These are phyloP conservation scores for Gautieria morchelliformis DNA, from an alignment of 768 basidiomycete genomes.

Conservation along the genomic window DNA sequence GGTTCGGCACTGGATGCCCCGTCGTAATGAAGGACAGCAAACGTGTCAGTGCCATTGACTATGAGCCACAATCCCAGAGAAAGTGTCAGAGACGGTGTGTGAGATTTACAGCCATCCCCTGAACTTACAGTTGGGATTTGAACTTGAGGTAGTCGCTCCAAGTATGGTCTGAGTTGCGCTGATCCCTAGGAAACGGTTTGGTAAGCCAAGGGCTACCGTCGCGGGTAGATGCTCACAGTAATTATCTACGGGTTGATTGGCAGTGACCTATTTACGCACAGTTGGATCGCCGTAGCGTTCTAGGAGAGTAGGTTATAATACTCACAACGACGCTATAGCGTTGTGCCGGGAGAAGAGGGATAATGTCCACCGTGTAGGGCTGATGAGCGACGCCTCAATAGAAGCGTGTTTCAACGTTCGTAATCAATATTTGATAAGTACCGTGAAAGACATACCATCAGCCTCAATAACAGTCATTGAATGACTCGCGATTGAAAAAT, in stretches of 20 bases:
- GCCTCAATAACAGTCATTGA: slow-evolving; percentile 21
- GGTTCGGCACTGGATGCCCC: slow-evolving; percentile 33
- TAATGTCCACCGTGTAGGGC: slow-evolving; percentile 1
- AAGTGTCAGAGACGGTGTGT: no score
- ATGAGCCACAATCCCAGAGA: slow-evolving; percentile 11
- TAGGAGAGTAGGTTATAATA: neutral
- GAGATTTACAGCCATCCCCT: neutral
- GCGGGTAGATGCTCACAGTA: slow-evolving; percentile 8
- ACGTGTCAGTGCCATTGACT: slow-evolving; percentile 26
- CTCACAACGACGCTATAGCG: slow-evolving; percentile 22
- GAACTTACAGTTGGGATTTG: slow-evolving; percentile 1
- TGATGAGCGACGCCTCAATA: neutral
- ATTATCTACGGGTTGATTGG: slow-evolving; percentile 14
- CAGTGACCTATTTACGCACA: slow-evolving; percentile 11
- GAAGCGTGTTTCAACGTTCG: no score
- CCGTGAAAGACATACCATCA: slow-evolving; percentile 12
- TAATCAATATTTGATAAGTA: no score
- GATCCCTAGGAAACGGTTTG: slow-evolving; percentile 2
- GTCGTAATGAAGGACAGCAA: slow-evolving; percentile 42
- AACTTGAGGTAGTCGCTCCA: neutral
- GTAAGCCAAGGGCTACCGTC: neutral
- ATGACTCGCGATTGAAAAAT: slow-evolving; percentile 29
- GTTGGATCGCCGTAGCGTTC: neutral
- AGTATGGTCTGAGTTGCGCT: slow-evolving; percentile 4
- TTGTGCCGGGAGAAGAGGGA: slow-evolving; percentile 14